Evolutionary conservation across 352 stramenopile genomes (phyloP).

Genomic region (Blastocystis sp.): DNA sequence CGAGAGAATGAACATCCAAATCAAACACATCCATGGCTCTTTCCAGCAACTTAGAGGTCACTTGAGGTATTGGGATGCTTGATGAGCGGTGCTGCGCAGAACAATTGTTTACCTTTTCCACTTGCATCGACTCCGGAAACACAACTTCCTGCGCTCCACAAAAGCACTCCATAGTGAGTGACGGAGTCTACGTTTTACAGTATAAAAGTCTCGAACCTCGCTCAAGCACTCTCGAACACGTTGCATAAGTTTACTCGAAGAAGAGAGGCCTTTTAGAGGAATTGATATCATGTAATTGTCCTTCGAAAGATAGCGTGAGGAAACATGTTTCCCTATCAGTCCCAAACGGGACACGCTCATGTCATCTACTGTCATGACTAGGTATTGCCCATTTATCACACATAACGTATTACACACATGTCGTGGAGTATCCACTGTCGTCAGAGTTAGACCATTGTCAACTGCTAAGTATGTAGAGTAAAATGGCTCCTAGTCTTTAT

Average conservation of each 20-base stretch:
- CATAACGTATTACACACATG: neutral
- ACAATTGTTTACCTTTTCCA: neutral
- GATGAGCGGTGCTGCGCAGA: neutral
- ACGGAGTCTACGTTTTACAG: neutral
- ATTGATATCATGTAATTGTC: neutral
- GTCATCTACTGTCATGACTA: neutral
- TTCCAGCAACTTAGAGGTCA: neutral
- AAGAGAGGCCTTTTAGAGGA: neutral
- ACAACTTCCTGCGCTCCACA: neutral
- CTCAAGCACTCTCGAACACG: neutral
- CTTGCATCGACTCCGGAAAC: neutral
- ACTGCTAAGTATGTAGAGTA: neutral
- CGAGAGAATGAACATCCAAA: neutral
- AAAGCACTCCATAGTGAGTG: neutral
- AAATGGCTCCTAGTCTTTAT: conserved; percentile 17
- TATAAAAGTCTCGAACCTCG: neutral
- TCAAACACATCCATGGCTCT: neutral
- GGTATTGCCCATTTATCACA: neutral
- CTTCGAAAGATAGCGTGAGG: neutral
- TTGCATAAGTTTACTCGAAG: neutral
- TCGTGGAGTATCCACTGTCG: neutral
- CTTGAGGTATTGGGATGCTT: neutral
- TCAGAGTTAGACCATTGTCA: neutral
- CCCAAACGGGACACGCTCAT: neutral
- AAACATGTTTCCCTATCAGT: neutral